Evolutionary conservation across 169 alveolate species (phyloP), one percentile per base, ranked within the genome.

Genomic region (Plasmodium inui): DNA sequence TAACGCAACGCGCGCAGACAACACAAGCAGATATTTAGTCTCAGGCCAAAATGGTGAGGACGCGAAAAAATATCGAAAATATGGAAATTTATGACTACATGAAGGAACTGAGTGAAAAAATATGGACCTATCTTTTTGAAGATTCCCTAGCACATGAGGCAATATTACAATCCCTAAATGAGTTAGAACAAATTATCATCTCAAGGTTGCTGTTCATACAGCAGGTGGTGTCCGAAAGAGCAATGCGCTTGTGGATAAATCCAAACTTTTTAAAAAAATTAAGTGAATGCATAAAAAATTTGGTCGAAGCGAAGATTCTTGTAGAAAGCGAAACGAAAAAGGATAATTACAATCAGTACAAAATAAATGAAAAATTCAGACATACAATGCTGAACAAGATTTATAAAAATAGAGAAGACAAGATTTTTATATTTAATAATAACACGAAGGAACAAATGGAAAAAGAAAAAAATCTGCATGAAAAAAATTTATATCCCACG

Each of bases 201-300:
- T 92, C 96, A 28, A 74, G 98, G 41, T 94, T 97, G 39, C 92
- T 96, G 81, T 96, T 88, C 82, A 95, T 97, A 19, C 96, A 95
- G 61, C 98, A 97, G 92, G 96, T 97, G n/a, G 98, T 96, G 26
- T 92, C 98, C 10, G 98, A 97, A 92, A 80, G 98, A 17, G 98
- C 98, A 30, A 94, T 97, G 95, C 92, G 97, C 71, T 91, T 97
- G 57, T 97, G 98, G 98, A 95, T 97, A 83, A 88, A 92, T 34
- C 96, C 97, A 0, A 94, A 86, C 76, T 92, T 94, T 55, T 88
- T 95, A 57, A 94, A 93, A 30, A 98, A 96, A 39, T 83, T 97
- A 79, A 80, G 97, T 89, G 94, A 89, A 78, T 26, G 94, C n/a
- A 89, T 89, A 46, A 89, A 89, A 89, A 89, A 89, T 89, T 79